Evolutionary conservation across 176 grass and related monocot species (phyloP), one percentile per base, ranked within the genome.

Genomic region (Carex scoparia): DNA sequence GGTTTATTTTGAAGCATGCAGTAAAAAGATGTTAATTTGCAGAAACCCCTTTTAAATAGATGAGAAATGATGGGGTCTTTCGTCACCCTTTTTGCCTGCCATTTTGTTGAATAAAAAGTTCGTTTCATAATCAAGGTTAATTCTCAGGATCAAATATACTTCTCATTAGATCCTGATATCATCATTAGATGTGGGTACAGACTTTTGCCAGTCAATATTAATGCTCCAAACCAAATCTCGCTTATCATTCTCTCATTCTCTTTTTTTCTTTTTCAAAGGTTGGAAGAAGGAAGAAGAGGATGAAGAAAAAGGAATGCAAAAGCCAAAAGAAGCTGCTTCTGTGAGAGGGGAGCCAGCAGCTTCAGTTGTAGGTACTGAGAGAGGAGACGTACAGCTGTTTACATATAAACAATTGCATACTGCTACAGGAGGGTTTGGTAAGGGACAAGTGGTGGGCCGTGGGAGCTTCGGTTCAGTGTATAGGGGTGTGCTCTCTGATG

Each of bases 381-480:
- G 88, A 63, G 86, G 88, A 86, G 92, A 88, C 32, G 85, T 98
- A 64, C 95, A 91, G 89, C 69, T 89, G 84, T 95, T 99, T 84
- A 88, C 81, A 84, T 95, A 94, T 81, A 91, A 91, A 85, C 89
- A 95, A 38, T 91, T 99, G 57, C 91, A 95, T 81, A 85, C 86
- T 57, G 91, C 96, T 8, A 94, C 96, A 30, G 88, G 90, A 4
- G 90, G 96, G 15, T 95, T 99, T 76, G 91, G 89, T 12, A 87
- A 89, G 62, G 91, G 76, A 28, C 84, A 94, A 69, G 91, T 95
- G 85, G 96, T 95, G 11, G 96, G 96, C 37, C 96, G 94, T 84
- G 96, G 96, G 23, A 99, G 96, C 90, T 99, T 99, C 73, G 96
- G 96, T 65, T 86, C 96, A 16, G 96, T 99, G 70, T 99, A 99